Evolutionary conservation across 768 basidiomycete genomes (phyloP).

Genomic region (Termitomyces sp.): DNA sequence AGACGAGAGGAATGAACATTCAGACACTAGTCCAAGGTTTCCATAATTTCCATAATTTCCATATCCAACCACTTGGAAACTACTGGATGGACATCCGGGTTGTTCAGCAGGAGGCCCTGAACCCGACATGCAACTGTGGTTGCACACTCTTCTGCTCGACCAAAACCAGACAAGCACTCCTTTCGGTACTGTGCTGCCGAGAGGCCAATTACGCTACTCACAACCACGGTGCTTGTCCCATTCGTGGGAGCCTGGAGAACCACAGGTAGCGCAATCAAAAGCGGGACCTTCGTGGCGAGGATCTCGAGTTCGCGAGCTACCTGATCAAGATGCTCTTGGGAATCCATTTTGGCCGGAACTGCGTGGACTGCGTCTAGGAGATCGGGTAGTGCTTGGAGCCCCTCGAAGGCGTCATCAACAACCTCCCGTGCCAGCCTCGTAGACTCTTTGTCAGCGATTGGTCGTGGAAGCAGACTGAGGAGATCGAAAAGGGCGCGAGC

Average conservation of each 20-base stretch:
- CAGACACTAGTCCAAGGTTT: constrained; percentile 8
- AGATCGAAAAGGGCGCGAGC: constrained; percentile 59
- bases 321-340: constrained; percentile 17
- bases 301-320: constrained; percentile 39
- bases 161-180: constrained; percentile 68
- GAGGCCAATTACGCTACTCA: constrained; percentile 52
- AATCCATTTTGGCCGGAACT: constrained; percentile 17
- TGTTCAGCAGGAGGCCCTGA: constrained; percentile 39
- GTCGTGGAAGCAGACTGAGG: constrained; percentile 55
- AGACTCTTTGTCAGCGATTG: constrained; percentile 38
- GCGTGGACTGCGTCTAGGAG: constrained; percentile 46
- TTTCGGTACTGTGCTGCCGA: constrained; percentile 60
- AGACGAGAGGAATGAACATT: background rate
- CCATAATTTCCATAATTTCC: constrained; percentile 37
- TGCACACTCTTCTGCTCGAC: constrained; percentile 72
- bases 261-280: constrained; percentile 68
- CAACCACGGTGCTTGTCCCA: constrained; percentile 29
- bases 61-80: constrained; percentile 47
- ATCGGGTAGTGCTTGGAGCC: constrained; percentile 48
- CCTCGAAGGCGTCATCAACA: constrained; percentile 73
- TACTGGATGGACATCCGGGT: constrained; percentile 23
- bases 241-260: constrained; percentile 49
- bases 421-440: constrained; percentile 68
- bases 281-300: constrained; percentile 61
- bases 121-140: constrained; percentile 51